Base-by-base conservation (phyloP, 441 rosid genomes). In the Manihot esculenta region DNA sequence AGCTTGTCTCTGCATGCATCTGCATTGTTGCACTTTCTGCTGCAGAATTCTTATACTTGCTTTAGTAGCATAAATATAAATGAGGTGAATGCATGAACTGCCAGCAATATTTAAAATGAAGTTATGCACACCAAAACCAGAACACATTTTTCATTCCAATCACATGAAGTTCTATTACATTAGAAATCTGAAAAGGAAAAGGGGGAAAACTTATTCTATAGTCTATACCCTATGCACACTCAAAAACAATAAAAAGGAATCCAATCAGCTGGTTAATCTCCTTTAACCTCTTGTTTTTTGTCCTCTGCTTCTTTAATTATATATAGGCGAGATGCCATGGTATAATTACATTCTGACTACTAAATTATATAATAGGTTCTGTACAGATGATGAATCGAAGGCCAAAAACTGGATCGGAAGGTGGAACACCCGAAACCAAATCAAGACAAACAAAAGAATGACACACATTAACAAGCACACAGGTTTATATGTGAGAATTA, bases 291-390 rank as follows among this genome's bases (percentile, higher is more conserved):
- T 35, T 35, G 3, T 35, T 5, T 70, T 76, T 76, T 71, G 76
- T 67, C 62, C 55, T 74, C 74, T 75, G 74, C 84, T 82, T 76
- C 79, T 83, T 81, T 66, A 64, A 79, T 79, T 74, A 84, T 77
- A 80, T 88, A 75, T 83, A 80, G 93, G 89, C 90, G 84, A 86
- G 73, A 41, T 84, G 95, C 94, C 91, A 38, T 73, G 82, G 83
- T 79, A 21, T 85, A 79, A 47, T 79, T 87, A 90, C 95, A 94
- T 89, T 88, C 94, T 84, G 75, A 79, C 77, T 78, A 75, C 60
- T 62, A 77, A 75, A 67, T 77, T 77, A 82, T 76, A 73, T 74
- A 81, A 76, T 75, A 77, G 86, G 77, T 83, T 83, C 93, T 92
- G 96, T 94, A 94, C 99, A 90, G 69, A 78, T 78, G 76, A 82